These are phyloP conservation scores for Myriosclerotinia duriaeana DNA, from an alignment of 2,329 filamentous ascomycete genomes.

Conservation along the genomic window DNA sequence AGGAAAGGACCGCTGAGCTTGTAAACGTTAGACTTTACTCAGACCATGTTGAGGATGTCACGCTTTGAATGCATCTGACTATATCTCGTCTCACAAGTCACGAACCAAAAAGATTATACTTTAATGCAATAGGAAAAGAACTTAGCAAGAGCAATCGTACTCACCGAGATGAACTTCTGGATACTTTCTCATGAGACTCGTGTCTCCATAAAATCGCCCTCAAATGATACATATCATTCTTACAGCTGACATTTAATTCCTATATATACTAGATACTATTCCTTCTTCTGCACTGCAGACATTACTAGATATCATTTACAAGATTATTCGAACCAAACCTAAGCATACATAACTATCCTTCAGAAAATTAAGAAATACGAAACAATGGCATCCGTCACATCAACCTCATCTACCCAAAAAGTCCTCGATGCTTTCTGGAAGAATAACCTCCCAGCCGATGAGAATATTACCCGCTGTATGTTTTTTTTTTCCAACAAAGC, in stretches of 20 bases:
- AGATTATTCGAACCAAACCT: neutral
- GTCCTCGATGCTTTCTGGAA: constrained; percentile 20
- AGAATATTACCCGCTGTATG: constrained; percentile 4
- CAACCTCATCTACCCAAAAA: constrained; percentile 7
- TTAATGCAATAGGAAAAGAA: neutral
- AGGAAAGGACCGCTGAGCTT: neutral
- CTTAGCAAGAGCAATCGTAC: neutral
- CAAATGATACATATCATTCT: neutral
- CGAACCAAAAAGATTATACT: neutral
- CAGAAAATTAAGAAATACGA: neutral
- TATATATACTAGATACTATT: neutral
- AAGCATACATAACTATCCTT: neutral
- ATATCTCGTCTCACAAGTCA: neutral
- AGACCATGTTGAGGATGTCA: neutral
- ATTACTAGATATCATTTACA: neutral
- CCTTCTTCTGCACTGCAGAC: neutral
- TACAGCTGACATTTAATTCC: neutral
- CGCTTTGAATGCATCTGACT: neutral
- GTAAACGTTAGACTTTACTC: too few species aligned
- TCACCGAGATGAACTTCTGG: neutral
- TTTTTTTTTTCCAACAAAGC: too few species aligned
- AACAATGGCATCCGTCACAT: neutral
- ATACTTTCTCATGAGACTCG: neutral
- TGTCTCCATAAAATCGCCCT: neutral
- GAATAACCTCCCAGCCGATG: neutral